Evolutionary conservation across 2,329 filamentous ascomycete species (phyloP).

Genomic region (Ophiocordyceps camponoti-leonardi): DNA sequence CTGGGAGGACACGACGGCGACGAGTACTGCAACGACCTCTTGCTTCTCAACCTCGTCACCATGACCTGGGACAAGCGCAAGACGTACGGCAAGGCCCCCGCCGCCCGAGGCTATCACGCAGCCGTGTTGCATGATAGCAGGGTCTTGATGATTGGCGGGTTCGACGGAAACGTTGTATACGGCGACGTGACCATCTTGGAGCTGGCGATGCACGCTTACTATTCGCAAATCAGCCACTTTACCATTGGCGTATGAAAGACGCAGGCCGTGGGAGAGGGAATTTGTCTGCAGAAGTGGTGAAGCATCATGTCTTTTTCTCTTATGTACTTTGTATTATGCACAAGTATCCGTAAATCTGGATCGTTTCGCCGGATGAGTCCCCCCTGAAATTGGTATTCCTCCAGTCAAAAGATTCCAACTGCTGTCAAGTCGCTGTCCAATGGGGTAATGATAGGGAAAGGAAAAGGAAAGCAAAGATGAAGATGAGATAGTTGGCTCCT

Average conservation of each 20-base stretch:
- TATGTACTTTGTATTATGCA: neutral
- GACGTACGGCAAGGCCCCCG: constrained; percentile 46
- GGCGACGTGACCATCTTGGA: constrained; percentile 50
- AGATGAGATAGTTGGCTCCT: no score
- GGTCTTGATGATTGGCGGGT: constrained; percentile 47
- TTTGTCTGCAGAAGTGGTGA: neutral
- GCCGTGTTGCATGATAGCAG: constrained; percentile 48
- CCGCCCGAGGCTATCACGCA: constrained; percentile 49
- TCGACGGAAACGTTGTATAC: constrained; percentile 51
- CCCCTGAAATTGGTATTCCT: no score
- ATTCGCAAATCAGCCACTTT: constrained; percentile 58
- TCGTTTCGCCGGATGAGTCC: no score
- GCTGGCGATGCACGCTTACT: constrained; percentile 53
- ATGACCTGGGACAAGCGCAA: constrained; percentile 57
- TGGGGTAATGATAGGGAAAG: neutral
- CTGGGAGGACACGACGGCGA: constrained; percentile 53
- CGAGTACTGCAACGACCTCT: constrained; percentile 52
- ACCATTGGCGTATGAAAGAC: constrained; percentile 41
- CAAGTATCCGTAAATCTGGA: no score
- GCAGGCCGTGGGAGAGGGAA: neutral
- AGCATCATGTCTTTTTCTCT: neutral
- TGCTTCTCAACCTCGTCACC: constrained; percentile 52
- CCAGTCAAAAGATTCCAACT: no score
- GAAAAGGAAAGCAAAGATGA: neutral
- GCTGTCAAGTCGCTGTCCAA: no score